Evolutionary conservation across 495 filamentous ascomycete genomes (phyloP), one percentile per base, ranked within the genome.

Genomic region (Lindgomyces ingoldianus): DNA sequence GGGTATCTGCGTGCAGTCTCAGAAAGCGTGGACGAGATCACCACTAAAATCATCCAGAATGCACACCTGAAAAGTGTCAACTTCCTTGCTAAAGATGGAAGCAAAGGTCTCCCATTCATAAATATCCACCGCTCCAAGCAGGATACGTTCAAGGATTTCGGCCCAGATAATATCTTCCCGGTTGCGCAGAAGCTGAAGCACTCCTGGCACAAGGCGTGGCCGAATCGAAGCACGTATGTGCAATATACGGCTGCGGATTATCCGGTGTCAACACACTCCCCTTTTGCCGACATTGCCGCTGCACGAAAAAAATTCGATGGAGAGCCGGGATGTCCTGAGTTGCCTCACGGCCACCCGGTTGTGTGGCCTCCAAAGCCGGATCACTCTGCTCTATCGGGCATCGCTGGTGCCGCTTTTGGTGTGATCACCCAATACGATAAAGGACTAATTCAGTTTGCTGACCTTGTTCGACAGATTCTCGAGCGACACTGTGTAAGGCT

Each of bases 1-100:
- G 22, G 8, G 11, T 64, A 64, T 44, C 30, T 64, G 9, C 45
- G 39, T 3, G n/a, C 27, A 16, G 61, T 64, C 11, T 16, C 45
- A 12, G 27, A 42, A 10, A 52, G 41, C 29, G 33, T 58, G 6
- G 29, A 42, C 46, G 9, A 64, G 3, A 49, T 64, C 22, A 41
- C 44, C 12, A 46, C 45, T 29, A 64, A 46, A 24, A 58, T 58
- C 27, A 42, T 64, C 18, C 41, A 52, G 53, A 52, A 58, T 26
- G 53, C 53, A 12, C 61, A 64, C 27, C 50, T 33, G 1, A 39
- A 44, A 9, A 25, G 25, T 4, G 27, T 63, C 50, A 51, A 64
- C 22, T 19, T 64, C 36, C 30, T 64, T 21, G 41, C 44, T 6
- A 42, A 64, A 12, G 61, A 57, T 27, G 53, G 25, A 6, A 36